A percentile compares a stretch with the other conserved stretches of the same genome.
These are phyloP conservation scores for Gonapodya sp. DNA, from an alignment of 192 early-diverging fungal genomes.

Conservation along the genomic window DNA sequence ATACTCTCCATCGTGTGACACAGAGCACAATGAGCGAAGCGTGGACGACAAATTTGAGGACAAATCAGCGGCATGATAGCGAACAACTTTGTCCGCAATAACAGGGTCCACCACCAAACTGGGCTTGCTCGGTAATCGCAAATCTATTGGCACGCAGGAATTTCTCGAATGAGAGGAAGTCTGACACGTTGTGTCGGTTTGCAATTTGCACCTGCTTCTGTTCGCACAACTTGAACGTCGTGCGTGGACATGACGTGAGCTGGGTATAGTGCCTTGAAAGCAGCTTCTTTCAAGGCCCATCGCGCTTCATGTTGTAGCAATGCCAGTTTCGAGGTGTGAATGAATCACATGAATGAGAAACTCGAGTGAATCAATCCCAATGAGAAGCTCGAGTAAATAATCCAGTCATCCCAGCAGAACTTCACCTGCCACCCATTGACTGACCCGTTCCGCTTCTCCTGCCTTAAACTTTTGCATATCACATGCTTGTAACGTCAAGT, in stretches of 20 bases:
- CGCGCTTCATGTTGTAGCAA: too few relatives aligned
- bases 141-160: not conserved
- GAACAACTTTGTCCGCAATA: not conserved
- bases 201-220: not conserved
- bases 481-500: too few relatives aligned
- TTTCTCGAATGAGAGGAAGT: not conserved
- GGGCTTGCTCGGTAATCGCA: not conserved
- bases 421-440: too few relatives aligned
- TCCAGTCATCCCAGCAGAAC: too few relatives aligned
- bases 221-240: not conserved
- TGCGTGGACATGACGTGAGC: not conserved
- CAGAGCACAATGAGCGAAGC: not conserved
- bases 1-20: not conserved
- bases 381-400: too few relatives aligned
- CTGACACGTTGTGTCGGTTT: not conserved
- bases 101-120: not conserved
- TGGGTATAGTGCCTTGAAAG: not conserved
- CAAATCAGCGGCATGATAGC: not conserved
- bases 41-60: not conserved
- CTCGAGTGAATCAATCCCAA: too few relatives aligned
- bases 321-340: too few relatives aligned
- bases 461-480: too few relatives aligned
- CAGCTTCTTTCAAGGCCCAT: constrained; percentile 1
- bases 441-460: too few relatives aligned
- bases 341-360: too few relatives aligned